A percentile compares a stretch with the other conserved stretches of the same genome.
phyloP scores from a whole-genome alignment of 208 protist genomes.

The Acanthamoeba sp. region DNA sequence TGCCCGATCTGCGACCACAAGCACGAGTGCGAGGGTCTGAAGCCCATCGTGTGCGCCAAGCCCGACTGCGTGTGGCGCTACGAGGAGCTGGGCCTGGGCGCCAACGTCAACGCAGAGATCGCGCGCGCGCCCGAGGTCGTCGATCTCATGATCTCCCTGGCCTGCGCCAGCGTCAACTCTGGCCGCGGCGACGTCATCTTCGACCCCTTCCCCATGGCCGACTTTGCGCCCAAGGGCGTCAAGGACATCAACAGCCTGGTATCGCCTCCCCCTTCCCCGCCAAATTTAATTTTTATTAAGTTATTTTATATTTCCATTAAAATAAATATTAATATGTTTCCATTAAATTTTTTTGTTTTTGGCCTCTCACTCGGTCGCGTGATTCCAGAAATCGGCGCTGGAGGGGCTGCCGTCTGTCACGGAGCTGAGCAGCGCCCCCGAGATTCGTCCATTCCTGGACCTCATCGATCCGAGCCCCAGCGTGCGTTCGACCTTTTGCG shows the following conservation, averaged over 20 bases:
- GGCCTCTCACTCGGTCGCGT: not conserved
- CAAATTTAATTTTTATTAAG: no score
- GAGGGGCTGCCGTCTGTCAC: conserved; percentile 14
- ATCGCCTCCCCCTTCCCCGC: not conserved
- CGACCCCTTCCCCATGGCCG: conserved; percentile 75
- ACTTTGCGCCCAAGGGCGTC: conserved; percentile 6
- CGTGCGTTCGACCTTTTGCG: not conserved
- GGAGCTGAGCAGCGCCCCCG: conserved; percentile 17
- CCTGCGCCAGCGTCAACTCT: conserved; percentile 16
- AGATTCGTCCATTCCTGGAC: conserved; percentile 52
- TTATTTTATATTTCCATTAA: no score
- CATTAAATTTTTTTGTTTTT: no score
- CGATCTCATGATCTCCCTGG: conserved; percentile 80
- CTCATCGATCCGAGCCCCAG: not conserved
- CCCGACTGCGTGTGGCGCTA: conserved; percentile 60
- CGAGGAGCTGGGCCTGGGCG: conserved; percentile 65
- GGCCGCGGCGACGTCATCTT: conserved; percentile 73
- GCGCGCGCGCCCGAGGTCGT: conserved; percentile 77
- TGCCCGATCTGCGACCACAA: conserved; percentile 60
- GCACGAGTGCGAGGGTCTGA: conserved; percentile 66
- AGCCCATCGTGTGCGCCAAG: conserved; percentile 69
- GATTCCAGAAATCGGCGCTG: conserved; percentile 21
- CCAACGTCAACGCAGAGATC: conserved; percentile 69
- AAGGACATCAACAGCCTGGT: conserved; percentile 51
- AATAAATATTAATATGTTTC: not conserved